Evolutionary conservation across 306 rosid species (phyloP).

Genomic region (Rosa lucieae): DNA sequence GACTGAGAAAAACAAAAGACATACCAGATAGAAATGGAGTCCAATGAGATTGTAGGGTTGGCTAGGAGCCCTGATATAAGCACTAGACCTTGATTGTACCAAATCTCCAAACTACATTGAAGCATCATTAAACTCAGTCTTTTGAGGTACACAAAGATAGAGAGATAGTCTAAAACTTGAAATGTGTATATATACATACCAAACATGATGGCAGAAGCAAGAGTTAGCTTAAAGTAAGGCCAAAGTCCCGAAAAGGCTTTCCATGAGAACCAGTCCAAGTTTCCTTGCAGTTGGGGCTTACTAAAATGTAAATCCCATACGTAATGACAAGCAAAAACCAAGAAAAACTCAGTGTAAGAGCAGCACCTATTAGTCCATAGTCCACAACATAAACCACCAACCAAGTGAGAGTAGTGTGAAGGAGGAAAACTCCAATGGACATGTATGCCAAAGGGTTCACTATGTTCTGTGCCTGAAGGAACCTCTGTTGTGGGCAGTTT

Average conservation of each 20-base stretch:
- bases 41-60: constrained; percentile 57
- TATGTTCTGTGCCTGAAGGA: constrained; percentile 77
- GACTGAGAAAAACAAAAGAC: background rate
- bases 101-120: constrained; percentile 64
- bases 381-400: constrained; percentile 48
- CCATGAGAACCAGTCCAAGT: constrained; percentile 68
- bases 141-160: background rate
- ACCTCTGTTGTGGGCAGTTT: constrained; percentile 76
- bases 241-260: constrained; percentile 59
- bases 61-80: constrained; percentile 69
- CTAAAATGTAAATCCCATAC: constrained; percentile 45
- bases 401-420: constrained; percentile 57
- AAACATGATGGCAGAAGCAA: constrained; percentile 69
- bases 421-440: constrained; percentile 52
- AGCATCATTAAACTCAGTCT: background rate
- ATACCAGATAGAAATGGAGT: constrained; percentile 60
- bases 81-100: constrained; percentile 76
- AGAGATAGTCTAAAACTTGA: background rate
- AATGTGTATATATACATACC: background rate
- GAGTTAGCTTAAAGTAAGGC: constrained; percentile 76
- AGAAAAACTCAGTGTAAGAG: constrained; percentile 64
- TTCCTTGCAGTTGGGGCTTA: constrained; percentile 64
- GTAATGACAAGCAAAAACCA: constrained; percentile 65
- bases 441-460: constrained; percentile 75
- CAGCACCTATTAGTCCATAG: constrained; percentile 56